These are phyloP conservation scores for Parachlorella kessleri DNA, from an alignment of 139 green algal genomes.

Conservation along the genomic window DNA sequence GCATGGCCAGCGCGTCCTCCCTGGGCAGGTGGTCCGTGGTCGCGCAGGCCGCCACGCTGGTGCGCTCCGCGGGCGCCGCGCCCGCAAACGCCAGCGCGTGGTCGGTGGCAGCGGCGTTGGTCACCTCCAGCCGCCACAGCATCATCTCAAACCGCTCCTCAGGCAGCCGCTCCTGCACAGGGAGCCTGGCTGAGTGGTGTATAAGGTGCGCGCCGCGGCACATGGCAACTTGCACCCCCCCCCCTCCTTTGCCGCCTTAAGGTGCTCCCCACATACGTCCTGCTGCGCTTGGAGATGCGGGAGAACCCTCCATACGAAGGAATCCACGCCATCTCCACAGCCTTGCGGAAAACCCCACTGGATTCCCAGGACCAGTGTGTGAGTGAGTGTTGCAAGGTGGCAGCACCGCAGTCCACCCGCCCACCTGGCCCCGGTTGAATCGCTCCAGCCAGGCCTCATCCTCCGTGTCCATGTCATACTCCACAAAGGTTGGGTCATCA, in stretches of 20 bases:
- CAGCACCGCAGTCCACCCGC: no score
- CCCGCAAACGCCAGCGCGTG: slow-evolving; percentile 44
- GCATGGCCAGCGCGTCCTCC: slow-evolving; percentile 64
- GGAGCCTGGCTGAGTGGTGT: no score
- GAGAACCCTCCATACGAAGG: no score
- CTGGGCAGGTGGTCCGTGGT: slow-evolving; percentile 68
- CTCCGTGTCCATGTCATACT: slow-evolving; percentile 96
- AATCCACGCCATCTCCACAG: no score
- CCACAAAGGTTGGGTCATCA: slow-evolving; percentile 56
- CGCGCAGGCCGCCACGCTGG: slow-evolving; percentile 53
- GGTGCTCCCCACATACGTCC: no score
- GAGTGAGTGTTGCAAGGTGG: no score
- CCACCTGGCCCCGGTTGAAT: slow-evolving; percentile 72
- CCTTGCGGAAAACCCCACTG: no score
- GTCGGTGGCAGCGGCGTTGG: slow-evolving; percentile 59
- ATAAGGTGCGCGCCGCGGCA: no score
- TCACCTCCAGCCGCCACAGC: slow-evolving; percentile 80
- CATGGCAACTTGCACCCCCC: no score
- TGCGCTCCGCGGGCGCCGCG: slow-evolving; percentile 41
- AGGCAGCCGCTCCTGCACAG: slow-evolving; percentile 57
- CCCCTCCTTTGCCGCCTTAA: no score
- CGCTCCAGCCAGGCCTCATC: slow-evolving; percentile 90
- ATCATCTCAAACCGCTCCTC: slow-evolving; percentile 53
- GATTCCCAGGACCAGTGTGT: no score
- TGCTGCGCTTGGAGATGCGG: no score